Conservation (phyloP, 75 land plant species). For the Sequoia sempervirens region DNA sequence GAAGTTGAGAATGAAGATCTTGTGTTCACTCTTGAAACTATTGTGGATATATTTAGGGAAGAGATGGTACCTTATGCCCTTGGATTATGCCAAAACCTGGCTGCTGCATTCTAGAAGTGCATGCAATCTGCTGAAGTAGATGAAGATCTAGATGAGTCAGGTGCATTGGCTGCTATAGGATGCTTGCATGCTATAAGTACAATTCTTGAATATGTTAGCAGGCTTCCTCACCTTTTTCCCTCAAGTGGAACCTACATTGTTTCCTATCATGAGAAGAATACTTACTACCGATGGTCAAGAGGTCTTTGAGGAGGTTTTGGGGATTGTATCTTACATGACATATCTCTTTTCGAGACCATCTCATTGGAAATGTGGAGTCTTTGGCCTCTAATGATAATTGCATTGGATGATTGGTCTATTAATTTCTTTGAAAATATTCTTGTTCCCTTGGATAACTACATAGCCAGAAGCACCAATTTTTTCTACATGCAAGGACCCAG, state of each 20-base stretch:
- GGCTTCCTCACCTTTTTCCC: conserved; percentile 81
- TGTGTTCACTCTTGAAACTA: conserved; percentile 95
- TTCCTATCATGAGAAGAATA: conserved; percentile 94
- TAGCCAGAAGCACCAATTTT: conserved; percentile 89
- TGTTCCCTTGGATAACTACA: conserved; percentile 94
- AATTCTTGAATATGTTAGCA: conserved; percentile 92
- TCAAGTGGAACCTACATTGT: conserved; percentile 79
- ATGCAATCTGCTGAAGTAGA: conserved; percentile 85
- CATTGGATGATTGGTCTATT: too few relatives aligned
- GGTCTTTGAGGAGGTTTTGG: conserved; percentile 98
- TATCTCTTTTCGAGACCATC: conserved; percentile 85
- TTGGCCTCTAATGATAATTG: too few relatives aligned
- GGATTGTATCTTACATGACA: conserved; percentile 97
- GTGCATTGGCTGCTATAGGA: conserved; percentile 97
- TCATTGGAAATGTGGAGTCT: conserved; percentile 17
- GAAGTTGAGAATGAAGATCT: conserved; percentile 99
- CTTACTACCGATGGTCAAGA: conserved; percentile 98
- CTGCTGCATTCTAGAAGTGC: conserved; percentile 97
- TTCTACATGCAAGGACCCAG: conserved; percentile 89
- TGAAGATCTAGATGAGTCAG: conserved; percentile 95
- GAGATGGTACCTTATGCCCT: conserved; percentile 99
- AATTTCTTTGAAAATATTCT: conserved; percentile 58
- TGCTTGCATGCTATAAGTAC: conserved; percentile 98
- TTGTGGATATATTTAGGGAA: conserved; percentile 98
- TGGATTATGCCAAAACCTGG: conserved; percentile 96